Conservation (phyloP, 1,139 yeast species). For the Lodderomyces pseudojiufengensis region DNA sequence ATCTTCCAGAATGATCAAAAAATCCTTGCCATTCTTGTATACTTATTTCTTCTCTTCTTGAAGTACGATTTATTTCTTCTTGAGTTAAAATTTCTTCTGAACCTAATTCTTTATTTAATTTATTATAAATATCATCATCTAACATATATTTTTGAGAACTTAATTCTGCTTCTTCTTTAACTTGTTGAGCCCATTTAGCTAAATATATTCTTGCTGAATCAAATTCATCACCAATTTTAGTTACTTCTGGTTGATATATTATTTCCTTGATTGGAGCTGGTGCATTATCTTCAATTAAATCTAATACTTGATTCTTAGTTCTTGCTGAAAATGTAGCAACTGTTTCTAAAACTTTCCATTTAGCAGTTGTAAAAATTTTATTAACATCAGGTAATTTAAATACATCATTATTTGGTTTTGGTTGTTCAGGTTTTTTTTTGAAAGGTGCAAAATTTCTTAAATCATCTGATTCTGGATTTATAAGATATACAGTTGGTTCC, state of each 20-base stretch:
- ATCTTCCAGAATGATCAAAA: slow-evolving; percentile 75
- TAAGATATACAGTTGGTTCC: slow-evolving; percentile 68
- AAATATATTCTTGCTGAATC: slow-evolving; percentile 88
- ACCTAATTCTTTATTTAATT: slow-evolving; percentile 69
- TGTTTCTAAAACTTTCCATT: slow-evolving; percentile 83
- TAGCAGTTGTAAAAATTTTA: slow-evolving; percentile 59
- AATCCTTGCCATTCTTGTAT: slow-evolving; percentile 80
- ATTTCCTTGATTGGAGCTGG: slow-evolving; percentile 63
- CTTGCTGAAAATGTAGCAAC: slow-evolving; percentile 77
- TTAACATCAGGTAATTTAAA: slow-evolving; percentile 40
- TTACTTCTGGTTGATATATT: slow-evolving; percentile 75
- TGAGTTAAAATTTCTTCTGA: slow-evolving; percentile 54
- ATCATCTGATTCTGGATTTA: slow-evolving; percentile 80
- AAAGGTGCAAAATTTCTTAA: slow-evolving; percentile 72
- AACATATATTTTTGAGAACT: slow-evolving; percentile 58
- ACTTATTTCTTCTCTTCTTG: slow-evolving; percentile 63
- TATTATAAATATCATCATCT: slow-evolving; percentile 55
- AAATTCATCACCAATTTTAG: slow-evolving; percentile 79
- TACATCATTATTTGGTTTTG: slow-evolving; percentile 12
- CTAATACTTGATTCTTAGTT: slow-evolving; percentile 58
- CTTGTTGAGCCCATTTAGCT: slow-evolving; percentile 96
- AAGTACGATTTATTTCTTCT: slow-evolving; percentile 56
- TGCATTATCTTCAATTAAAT: slow-evolving; percentile 60
- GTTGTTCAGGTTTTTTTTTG: slow-evolving; percentile 14
- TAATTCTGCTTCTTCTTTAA: slow-evolving; percentile 86